These are phyloP conservation scores for Alternaria sp. DNA, from an alignment of 2,329 filamentous ascomycete genomes.

Conservation along the genomic window DNA sequence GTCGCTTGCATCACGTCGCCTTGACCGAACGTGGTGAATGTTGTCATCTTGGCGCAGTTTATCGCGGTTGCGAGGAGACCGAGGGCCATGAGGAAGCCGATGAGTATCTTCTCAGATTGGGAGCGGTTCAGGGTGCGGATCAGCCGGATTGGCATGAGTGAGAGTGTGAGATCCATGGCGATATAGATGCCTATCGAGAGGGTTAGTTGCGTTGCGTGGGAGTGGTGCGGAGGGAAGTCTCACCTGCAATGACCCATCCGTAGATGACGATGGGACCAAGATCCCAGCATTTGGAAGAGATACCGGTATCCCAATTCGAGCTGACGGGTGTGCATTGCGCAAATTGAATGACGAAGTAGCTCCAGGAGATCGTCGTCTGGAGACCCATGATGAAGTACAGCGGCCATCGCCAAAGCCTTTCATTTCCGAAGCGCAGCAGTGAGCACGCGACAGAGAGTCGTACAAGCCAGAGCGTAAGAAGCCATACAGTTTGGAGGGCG, in stretches of 20 bases:
- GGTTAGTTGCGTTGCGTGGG: neutral
- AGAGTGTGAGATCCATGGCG: slow-evolving; percentile 33
- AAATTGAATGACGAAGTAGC: slow-evolving; percentile 35
- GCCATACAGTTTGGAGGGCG: slow-evolving; percentile 33
- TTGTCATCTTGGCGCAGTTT: slow-evolving; percentile 33
- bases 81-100: slow-evolving; percentile 29
- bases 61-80: slow-evolving; percentile 32
- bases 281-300: slow-evolving; percentile 31
- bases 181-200: slow-evolving; percentile 26
- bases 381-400: slow-evolving; percentile 32
- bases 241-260: slow-evolving; percentile 34
- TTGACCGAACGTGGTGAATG: slow-evolving; percentile 25
- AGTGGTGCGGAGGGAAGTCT: slow-evolving; percentile 1
- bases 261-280: slow-evolving; percentile 25
- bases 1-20: slow-evolving; percentile 36
- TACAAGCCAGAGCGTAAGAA: slow-evolving; percentile 29
- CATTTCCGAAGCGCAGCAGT: slow-evolving; percentile 28
- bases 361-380: slow-evolving; percentile 26
- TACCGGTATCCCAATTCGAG: slow-evolving; percentile 29
- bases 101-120: slow-evolving; percentile 31
- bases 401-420: slow-evolving; percentile 24
- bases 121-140: slow-evolving; percentile 28
- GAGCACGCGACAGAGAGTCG: slow-evolving; percentile 35
- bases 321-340: slow-evolving; percentile 33
- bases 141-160: slow-evolving; percentile 33